Evolutionary conservation across 176 grass and related monocot species (phyloP).

Genomic region (Cenchrus fungigraminus): DNA sequence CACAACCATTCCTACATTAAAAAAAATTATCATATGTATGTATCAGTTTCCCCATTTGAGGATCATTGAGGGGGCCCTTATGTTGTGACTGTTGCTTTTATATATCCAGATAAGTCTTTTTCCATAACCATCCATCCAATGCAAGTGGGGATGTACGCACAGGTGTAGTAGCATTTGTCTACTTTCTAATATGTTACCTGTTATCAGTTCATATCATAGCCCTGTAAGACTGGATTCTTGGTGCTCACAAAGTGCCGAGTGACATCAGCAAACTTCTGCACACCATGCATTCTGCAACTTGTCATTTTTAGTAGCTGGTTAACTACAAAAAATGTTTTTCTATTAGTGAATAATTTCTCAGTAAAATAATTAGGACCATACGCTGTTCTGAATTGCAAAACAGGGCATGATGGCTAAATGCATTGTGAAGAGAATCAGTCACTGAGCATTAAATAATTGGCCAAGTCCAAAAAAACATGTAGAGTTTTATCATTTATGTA

Average conservation of each 20-base stretch:
- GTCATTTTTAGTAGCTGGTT: conserved; percentile 7
- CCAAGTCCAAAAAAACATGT: conserved; percentile 22
- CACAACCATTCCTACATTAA: neutral
- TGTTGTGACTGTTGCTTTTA: neutral
- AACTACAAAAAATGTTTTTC: neutral
- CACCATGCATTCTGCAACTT: conserved; percentile 32
- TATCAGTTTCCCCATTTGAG: neutral
- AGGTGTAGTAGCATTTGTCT: conserved; percentile 9
- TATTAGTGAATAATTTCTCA: neutral
- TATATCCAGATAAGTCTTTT: neutral
- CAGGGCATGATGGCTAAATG: conserved; percentile 20
- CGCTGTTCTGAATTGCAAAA: conserved; percentile 8
- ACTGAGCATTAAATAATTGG: conserved; percentile 28
- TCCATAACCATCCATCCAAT: neutral
- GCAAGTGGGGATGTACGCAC: conserved; percentile 7
- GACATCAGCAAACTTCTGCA: conserved; percentile 44
- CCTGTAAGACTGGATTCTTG: conserved; percentile 11
- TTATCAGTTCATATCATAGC: neutral
- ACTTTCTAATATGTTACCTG: neutral
- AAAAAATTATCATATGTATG: neutral
- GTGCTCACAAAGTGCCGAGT: conserved; percentile 17
- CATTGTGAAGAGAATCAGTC: conserved; percentile 22
- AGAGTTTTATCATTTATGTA: neutral
- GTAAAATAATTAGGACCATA: conserved; percentile 23
- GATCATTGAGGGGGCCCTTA: neutral